phyloP scores from a whole-genome alignment of 208 protist species.

The Sergeia podlipaevii region DNA sequence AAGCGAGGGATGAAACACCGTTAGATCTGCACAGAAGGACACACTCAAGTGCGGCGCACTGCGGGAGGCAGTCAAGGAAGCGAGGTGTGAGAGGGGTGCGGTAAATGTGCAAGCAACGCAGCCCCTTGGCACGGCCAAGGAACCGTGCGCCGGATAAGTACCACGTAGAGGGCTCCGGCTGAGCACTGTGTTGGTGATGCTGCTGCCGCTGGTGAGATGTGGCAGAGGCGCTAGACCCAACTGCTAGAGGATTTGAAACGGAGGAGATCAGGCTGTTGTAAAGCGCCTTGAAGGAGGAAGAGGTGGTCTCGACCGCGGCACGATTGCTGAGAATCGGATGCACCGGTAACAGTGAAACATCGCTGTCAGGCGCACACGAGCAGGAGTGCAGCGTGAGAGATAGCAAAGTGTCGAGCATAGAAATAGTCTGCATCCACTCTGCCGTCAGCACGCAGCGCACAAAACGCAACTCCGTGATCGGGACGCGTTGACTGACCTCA shows the following conservation, averaged over 20 bases:
- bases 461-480: constrained; percentile 40
- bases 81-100: constrained; percentile 45
- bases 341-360: constrained; percentile 47
- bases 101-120: constrained; percentile 60
- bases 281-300: too few species aligned
- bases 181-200: not conserved
- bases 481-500: constrained; percentile 28
- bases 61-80: constrained; percentile 43
- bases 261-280: too few species aligned
- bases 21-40: constrained; percentile 58
- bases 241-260: too few species aligned
- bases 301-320: constrained; percentile 10
- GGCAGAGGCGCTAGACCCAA: not conserved
- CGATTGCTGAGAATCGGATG: constrained; percentile 65
- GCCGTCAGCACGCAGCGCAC: constrained; percentile 42
- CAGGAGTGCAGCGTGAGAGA: constrained; percentile 45
- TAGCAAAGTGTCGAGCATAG: constrained; percentile 38
- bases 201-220: not conserved
- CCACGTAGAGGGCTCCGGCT: constrained; percentile 26
- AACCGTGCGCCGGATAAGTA: constrained; percentile 61
- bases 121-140: constrained; percentile 40
- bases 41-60: constrained; percentile 48
- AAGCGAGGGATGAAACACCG: constrained; percentile 46
- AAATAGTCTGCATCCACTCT: constrained; percentile 70
- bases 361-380: constrained; percentile 33